Base-by-base conservation (phyloP, 2,329 filamentous ascomycete species). In the Ampelomyces quisqualis region DNA sequence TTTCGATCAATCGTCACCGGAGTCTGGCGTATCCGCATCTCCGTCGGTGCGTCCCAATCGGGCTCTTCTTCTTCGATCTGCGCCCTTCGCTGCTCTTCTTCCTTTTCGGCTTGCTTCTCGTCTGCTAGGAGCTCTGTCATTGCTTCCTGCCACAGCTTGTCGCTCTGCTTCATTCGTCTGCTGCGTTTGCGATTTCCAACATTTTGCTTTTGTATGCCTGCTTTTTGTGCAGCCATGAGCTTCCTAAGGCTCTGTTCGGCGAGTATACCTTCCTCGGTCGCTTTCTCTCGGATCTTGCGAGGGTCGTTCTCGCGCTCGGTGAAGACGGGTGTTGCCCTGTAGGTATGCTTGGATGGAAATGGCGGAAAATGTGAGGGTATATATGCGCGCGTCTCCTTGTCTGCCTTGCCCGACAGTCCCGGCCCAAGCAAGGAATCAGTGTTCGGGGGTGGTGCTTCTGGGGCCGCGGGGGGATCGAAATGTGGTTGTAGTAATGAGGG, bases 241-340 rank as follows among this genome's bases (percentile, higher is more conserved):
- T 80, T 83, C 34, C 82, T 71, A 48, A 86, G 64, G 14, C 81
- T 81, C 55, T 84, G 78, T 60, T 85, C 82, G 6, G 81, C 82
- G 45, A 82, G 64, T 31, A 83, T 75, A 10, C 81, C 81, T 58
- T 86, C 82, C 55, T 84, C 76, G 3, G 81, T 84, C 4, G 81
- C 81, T 42, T 76, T 74, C 57, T 85, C 82, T 24, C 80, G 69
- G 32, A 84, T 78, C 49, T 73, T 76, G 24, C 79, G 71, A 2
- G 80, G 75, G 51, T 85, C 81, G 22, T 71, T 76, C 48, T 84
- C 80, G 44, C 81, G 74, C 26, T 76, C 65, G 1, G 77, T 75
- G 47, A 75, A 82, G 3, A 84, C 77, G 0, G 79, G 71, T 1
- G 81, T 84, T 18, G 76, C 67, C 51, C 76, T 77, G 68, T 81